Conservation (phyloP, 345 rosid genomes). For the Eucalyptus melliodora region DNA sequence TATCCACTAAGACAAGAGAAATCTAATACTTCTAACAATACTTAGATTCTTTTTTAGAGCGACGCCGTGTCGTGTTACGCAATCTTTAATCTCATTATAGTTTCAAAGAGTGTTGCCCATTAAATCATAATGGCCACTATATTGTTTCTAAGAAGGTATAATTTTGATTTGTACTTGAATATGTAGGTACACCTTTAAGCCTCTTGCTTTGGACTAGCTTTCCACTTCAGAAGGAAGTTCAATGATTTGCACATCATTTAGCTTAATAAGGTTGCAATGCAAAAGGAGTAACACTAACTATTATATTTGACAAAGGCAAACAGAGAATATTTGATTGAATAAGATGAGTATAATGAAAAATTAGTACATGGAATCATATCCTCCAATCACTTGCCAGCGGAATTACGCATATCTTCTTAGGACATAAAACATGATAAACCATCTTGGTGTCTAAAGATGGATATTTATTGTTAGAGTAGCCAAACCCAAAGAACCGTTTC, state of each 20-base stretch:
- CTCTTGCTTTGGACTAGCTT: neutral
- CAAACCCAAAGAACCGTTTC: neutral
- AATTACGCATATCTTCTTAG: neutral
- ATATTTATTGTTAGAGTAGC: neutral
- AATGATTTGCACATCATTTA: neutral
- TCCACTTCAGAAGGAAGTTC: neutral
- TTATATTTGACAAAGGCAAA: neutral
- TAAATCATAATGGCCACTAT: neutral
- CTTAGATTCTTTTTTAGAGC: neutral
- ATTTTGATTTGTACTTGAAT: neutral
- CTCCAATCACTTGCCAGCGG: neutral
- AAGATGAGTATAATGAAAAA: neutral
- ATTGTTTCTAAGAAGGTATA: neutral
- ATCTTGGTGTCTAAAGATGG: neutral
- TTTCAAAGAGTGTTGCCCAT: neutral
- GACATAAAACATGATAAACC: neutral
- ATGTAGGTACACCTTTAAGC: neutral
- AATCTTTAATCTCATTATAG: neutral
- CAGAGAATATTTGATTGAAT: neutral
- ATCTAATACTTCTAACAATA: neutral
- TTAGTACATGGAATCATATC: neutral
- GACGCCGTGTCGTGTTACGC: fast-evolving
- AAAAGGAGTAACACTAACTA: neutral
- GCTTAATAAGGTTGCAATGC: neutral
- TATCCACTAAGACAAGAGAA: neutral